Evolutionary conservation across 768 basidiomycete species (phyloP).

Genomic region (Agrocybe chaxingu): DNA sequence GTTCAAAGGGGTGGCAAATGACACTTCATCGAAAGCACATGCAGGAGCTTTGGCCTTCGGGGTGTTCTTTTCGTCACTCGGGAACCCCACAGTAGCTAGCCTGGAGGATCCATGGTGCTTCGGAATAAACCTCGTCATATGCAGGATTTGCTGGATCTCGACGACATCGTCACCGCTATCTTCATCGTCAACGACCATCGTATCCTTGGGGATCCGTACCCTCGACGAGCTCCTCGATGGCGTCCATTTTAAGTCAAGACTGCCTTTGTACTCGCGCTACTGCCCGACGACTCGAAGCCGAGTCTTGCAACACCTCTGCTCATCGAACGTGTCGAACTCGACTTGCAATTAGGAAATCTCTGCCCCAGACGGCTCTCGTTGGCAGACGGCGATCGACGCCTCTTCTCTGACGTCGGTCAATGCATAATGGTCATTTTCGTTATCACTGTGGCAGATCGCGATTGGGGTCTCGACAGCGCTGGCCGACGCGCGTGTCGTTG

Average conservation of each 20-base stretch:
- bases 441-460: no score
- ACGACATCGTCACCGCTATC: no score
- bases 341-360: not conserved
- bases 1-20: no score
- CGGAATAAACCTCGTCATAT: not conserved
- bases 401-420: constrained; percentile 4
- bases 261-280: not conserved
- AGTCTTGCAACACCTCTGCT: constrained; percentile 5
- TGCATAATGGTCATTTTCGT: no score
- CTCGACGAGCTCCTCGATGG: not conserved
- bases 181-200: no score
- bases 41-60: no score
- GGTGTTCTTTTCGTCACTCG: no score
- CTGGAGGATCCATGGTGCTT: not conserved
- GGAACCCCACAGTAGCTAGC: no score
- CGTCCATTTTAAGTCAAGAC: not conserved
- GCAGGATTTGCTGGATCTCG: not conserved
- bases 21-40: no score
- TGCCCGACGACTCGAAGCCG: not conserved
- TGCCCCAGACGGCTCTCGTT: constrained; percentile 10
- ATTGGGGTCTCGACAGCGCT: no score
- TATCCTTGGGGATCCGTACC: not conserved
- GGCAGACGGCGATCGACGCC: constrained; percentile 15
- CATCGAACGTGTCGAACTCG: not conserved
- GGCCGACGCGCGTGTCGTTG: no score